phyloP scores from a whole-genome alignment of 495 filamentous ascomycete species.

The Aspergillus coremiiformis region DNA sequence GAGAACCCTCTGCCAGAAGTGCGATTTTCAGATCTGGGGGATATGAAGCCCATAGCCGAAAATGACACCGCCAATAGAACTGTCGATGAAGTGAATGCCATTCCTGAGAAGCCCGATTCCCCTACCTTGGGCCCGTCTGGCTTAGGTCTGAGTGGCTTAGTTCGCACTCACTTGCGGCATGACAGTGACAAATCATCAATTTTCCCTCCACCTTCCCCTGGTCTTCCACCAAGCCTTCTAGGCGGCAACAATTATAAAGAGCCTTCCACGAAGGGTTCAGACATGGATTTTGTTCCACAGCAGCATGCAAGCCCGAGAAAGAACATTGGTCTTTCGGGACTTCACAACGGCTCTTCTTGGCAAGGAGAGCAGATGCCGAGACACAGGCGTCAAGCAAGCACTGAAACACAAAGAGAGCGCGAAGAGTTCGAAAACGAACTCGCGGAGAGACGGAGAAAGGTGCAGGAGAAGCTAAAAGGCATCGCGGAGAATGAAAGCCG shows the following conservation, averaged over 20 bases:
- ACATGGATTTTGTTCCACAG: not conserved
- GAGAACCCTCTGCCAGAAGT: constrained; percentile 35
- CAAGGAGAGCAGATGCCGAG: constrained; percentile 25
- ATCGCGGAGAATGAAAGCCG: constrained; percentile 61
- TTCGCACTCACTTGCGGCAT: constrained; percentile 77
- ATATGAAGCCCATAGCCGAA: constrained; percentile 40
- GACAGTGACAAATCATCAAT: constrained; percentile 77
- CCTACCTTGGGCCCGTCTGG: constrained; percentile 66
- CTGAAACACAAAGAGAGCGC: constrained; percentile 56
- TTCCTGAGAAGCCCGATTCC: constrained; percentile 55
- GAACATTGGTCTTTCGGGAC: not conserved
- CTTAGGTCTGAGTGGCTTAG: constrained; percentile 68
- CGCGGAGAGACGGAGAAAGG: constrained; percentile 63
- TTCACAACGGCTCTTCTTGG: constrained; percentile 29
- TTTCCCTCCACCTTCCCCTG: constrained; percentile 47
- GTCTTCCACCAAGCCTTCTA: constrained; percentile 13
- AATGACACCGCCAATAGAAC: constrained; percentile 16
- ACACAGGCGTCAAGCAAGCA: constrained; percentile 49
- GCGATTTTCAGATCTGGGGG: constrained; percentile 34
- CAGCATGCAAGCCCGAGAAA: not conserved
- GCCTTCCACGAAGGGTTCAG: not conserved
- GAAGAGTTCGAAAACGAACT: constrained; percentile 78
- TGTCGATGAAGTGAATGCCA: constrained; percentile 4
- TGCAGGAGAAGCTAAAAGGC: constrained; percentile 73
- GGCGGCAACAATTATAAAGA: not conserved